A percentile compares a stretch with the other conserved stretches of the same genome.
These are phyloP conservation scores for Septoria petroselini DNA, from an alignment of 2,329 filamentous ascomycete species.

Conservation along the genomic window DNA sequence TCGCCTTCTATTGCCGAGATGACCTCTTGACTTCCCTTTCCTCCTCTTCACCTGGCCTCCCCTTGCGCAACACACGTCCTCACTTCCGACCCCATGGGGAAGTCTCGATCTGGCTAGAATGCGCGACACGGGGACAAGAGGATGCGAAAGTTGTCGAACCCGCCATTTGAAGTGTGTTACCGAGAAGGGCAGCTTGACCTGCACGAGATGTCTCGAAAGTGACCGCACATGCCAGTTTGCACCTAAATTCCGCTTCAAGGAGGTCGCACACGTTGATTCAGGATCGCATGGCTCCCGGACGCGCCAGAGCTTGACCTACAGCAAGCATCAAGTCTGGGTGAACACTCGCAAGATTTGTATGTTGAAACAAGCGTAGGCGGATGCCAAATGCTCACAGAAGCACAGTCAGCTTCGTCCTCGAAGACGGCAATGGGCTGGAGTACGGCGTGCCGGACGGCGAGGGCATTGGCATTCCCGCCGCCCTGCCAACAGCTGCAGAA, in stretches of 20 bases:
- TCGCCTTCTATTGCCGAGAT: not conserved
- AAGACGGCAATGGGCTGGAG: constrained; percentile 25
- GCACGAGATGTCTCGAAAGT: constrained; percentile 25
- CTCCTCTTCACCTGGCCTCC: not conserved
- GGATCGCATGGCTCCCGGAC: constrained; percentile 10
- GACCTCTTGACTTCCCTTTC: not conserved
- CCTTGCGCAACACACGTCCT: not conserved
- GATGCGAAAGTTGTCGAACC: constrained; percentile 27
- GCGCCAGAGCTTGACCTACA: constrained; percentile 20
- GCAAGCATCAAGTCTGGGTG: constrained; percentile 26
- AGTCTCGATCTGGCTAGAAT: constrained; percentile 10
- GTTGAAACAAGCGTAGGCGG: not conserved
- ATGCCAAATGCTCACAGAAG: not conserved
- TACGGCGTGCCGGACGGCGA: constrained; percentile 25
- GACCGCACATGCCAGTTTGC: constrained; percentile 24
- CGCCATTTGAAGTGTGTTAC: constrained; percentile 28
- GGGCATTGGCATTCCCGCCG: constrained; percentile 3
- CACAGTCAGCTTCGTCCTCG: constrained; percentile 23
- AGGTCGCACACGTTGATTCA: constrained; percentile 25
- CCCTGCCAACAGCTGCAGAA: constrained; percentile 3
- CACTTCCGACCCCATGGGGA: not conserved
- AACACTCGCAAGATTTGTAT: constrained; percentile 21
- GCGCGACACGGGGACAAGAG: constrained; percentile 21
- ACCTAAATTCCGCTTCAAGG: constrained; percentile 26
- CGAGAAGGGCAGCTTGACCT: constrained; percentile 18